Conservation (phyloP, 768 basidiomycete genomes). For the Pleurotus djamor region DNA sequence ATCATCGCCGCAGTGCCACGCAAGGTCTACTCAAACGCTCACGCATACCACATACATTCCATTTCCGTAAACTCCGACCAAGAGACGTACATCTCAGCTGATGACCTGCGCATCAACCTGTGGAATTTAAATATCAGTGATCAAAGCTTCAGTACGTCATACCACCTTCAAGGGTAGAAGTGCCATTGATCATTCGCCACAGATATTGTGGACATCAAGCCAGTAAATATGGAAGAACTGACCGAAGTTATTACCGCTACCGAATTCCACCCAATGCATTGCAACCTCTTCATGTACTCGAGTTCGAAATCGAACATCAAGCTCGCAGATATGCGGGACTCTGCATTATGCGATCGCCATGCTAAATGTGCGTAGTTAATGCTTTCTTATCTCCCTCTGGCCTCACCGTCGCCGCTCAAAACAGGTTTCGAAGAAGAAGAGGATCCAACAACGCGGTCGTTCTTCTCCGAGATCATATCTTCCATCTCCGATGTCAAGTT, state of each 20-base stretch:
- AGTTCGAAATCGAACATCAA: conserved; percentile 99
- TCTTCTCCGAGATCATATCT: conserved; percentile 99
- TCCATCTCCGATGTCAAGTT: conserved; percentile 99
- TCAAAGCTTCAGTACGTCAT: conserved; percentile 96
- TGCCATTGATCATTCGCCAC: background rate
- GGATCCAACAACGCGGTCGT: conserved; percentile 94
- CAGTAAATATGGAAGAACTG: conserved; percentile 99
- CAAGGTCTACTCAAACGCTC: conserved; percentile 98
- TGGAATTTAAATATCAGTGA: conserved; percentile 99
- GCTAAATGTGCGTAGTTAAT: conserved; percentile 77
- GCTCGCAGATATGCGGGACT: conserved; percentile 98
- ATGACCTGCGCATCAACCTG: conserved; percentile 94
- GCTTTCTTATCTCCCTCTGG: conserved; percentile 3
- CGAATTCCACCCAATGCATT: conserved; percentile 96
- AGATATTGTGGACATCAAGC: conserved; percentile 99
- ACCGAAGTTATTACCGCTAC: conserved; percentile 99
- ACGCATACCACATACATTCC: conserved; percentile 99
- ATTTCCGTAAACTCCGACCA: conserved; percentile 99
- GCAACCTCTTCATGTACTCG: conserved; percentile 99
- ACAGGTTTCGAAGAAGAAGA: conserved; percentile 99
- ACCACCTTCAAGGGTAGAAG: background rate
- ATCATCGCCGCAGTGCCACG: conserved; percentile 98
- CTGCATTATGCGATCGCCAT: conserved; percentile 93
- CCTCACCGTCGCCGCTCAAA: conserved; percentile 11
- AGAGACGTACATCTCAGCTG: conserved; percentile 99